Percentiles rank a stretch among this genome's conserved stretches.
phyloP scores from a whole-genome alignment of 2,329 filamentous ascomycete species.

The Epichloe coenophiala region DNA sequence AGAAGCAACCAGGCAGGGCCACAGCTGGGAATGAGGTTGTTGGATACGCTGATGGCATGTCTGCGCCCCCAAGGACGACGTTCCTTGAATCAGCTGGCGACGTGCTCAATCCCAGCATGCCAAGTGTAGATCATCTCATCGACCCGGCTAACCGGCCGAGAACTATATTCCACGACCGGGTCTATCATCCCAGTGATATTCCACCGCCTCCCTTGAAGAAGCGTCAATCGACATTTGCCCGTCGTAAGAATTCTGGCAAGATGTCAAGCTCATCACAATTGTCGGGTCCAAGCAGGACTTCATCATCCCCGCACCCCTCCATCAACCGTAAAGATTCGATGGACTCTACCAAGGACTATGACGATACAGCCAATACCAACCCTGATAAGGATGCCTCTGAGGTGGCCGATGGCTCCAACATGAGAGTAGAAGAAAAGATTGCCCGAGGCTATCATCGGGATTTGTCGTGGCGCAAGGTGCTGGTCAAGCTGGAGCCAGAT shows the following conservation, averaged over 20 bases:
- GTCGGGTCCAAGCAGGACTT: slow-evolving; percentile 13
- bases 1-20: slow-evolving; percentile 21
- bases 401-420: slow-evolving; percentile 45
- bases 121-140: slow-evolving; percentile 66
- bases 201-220: slow-evolving; percentile 62
- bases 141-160: slow-evolving; percentile 70
- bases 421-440: slow-evolving; percentile 97
- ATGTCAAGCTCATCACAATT: slow-evolving; percentile 12
- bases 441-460: slow-evolving; percentile 87
- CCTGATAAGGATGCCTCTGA: slow-evolving; percentile 27
- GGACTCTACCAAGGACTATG: slow-evolving; percentile 35
- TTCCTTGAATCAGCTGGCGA: slow-evolving; percentile 94
- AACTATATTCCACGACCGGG: slow-evolving; percentile 91
- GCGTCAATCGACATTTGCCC: slow-evolving; percentile 25
- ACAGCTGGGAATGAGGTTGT: slow-evolving; percentile 37
- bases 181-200: slow-evolving; percentile 90
- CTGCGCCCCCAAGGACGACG: slow-evolving; percentile 75
- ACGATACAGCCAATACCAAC: slow-evolving; percentile 34
- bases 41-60: slow-evolving; percentile 32
- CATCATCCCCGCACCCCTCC: slow-evolving; percentile 21
- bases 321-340: slow-evolving; percentile 29
- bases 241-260: slow-evolving; percentile 17
- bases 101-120: slow-evolving; percentile 78
- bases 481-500: slow-evolving; percentile 89
- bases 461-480: slow-evolving; percentile 88